These are phyloP conservation scores for Syncephalastrum contaminatum DNA, from an alignment of 371 early-diverging fungal genomes.

Conservation along the genomic window DNA sequence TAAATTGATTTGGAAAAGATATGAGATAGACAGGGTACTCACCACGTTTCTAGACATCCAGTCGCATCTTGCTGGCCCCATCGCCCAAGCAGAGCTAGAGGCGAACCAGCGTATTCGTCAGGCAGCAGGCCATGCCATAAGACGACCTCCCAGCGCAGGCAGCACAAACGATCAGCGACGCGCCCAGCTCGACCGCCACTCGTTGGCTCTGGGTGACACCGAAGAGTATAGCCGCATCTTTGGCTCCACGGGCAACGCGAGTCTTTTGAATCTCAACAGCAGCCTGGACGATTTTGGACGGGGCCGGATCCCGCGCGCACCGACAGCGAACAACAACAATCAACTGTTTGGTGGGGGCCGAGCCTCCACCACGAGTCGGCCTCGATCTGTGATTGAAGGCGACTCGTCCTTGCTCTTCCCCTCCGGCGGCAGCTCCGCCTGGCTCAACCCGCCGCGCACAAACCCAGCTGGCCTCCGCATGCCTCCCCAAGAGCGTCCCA, in stretches of 20 bases:
- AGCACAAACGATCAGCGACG: background rate
- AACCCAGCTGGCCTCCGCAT: conserved; percentile 5
- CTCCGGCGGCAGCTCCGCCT: conserved; percentile 23
- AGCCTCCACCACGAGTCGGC: conserved; percentile 15
- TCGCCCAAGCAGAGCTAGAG: conserved; percentile 63
- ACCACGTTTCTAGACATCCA: conserved; percentile 43
- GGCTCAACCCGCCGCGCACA: conserved; percentile 21
- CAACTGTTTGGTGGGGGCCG: conserved; percentile 7
- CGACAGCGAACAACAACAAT: conserved; percentile 3
- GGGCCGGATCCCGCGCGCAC: conserved; percentile 7
- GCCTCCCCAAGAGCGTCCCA: conserved; percentile 57
- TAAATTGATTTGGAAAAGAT: background rate
- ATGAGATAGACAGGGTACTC: too few relatives aligned
- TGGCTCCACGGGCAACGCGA: conserved; percentile 16
- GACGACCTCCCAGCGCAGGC: conserved; percentile 37
- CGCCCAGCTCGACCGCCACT: conserved; percentile 64
- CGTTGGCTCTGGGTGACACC: conserved; percentile 66
- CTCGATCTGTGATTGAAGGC: conserved; percentile 54
- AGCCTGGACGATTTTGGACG: conserved; percentile 18
- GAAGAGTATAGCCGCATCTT: conserved; percentile 56
- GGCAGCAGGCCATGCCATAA: conserved; percentile 51
- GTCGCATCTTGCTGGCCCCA: conserved; percentile 56
- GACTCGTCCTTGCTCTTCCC: conserved; percentile 33
- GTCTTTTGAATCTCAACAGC: conserved; percentile 7
- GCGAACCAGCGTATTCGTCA: conserved; percentile 57